Base-by-base conservation (phyloP, 2,329 filamentous ascomycete species). In the Phoma sp. region DNA sequence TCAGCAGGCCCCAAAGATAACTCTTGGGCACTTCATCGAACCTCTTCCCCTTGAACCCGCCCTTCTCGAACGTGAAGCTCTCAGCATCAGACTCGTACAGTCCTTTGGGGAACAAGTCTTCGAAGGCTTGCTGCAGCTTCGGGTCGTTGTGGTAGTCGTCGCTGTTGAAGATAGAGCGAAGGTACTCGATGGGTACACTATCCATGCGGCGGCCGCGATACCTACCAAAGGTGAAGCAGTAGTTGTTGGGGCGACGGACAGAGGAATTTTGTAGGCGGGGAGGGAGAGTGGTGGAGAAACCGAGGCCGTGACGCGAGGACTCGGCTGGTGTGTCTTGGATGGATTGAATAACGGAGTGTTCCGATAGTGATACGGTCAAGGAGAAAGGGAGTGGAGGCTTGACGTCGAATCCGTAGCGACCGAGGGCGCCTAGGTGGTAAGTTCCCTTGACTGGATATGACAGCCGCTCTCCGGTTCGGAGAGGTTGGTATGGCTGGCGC, bases 401-500 rank as follows among this genome's bases (percentile, higher is more conserved):
- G 29, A 12, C 12, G 12, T 56, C 28, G 17, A 32, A 18, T 5
- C 26, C 43, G 29, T 61, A 63, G 14, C 59, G 54, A 5, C 59
- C 59, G 26, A 55, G 50, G 17, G 53, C 53, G 3, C 59, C 61
- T 12, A 64, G 17, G 43, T 57, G 50, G 20, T 64, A 62, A 2
- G 46, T 59, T 3, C 47, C 36, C 14, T 43, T 38, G 17, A 62
- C 50, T 1, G 59, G 59, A 28, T 55, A 59, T 3, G 55, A 49
- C 4, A 57, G 14, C n/a, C 32, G 17, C 10, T 53, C 53, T 29
- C 57, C 59, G 5, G 48, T 58, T 11, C 47, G 39, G n/a, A 56
- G 23, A 1, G 51, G 21, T 15, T 20, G 21, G 51, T 54, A 54
- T 7, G 51, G 51, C 18, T 42, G 51, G 6, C 39, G 51, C 10